Evolutionary conservation across 73 alveolate genomes (phyloP), one percentile per base, ranked within the genome.

Genomic region (Paramecium tetraurelia): DNA sequence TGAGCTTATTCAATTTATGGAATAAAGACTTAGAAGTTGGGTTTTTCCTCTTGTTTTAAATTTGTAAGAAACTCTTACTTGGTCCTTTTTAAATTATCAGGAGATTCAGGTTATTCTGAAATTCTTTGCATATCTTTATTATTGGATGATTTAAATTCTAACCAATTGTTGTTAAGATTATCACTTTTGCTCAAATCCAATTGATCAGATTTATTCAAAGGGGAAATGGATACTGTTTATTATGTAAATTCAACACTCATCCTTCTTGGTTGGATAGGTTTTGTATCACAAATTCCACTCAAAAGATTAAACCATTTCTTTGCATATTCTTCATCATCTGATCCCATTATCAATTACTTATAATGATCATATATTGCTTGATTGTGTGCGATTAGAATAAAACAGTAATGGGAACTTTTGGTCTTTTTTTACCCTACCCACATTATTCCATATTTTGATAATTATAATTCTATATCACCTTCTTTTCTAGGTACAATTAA

Each of bases 321-420:
- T 0, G 86, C 59, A 72, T 72, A 72, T n/a, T 33, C 59, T 40
- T 72, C 68, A 72, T 72, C 86, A 72, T 72, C 86, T 4, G 86
- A 72, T 14, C 86, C 86, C n/a, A 72, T 14, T 14, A 40, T 72
- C 36, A 72, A 43, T 72, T 72, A 72, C 7, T 72, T 72, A 38
- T 72, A 72, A 72, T 72, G 86, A 72, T 72, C 86, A 72, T 36
- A 72, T 10, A 72, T 72, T 18, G 57, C 31, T 72, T 33, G 20
- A 72, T 72, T 72, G n/a, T 36, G 22, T 8, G 86, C 57, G 0
- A 40, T 36, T 22, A 72, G 21, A 10, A 40, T 35, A 18, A 72
- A 72, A 72, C 86, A 72, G 1, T 72, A 72, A 16, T 72, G 46
- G 0, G 8, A 31, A 38, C 86, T 72, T 12, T 38, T 33, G 16